These are phyloP conservation scores for Irpex sp. DNA, from an alignment of 1,284 basidiomycete species.

Conservation along the genomic window DNA sequence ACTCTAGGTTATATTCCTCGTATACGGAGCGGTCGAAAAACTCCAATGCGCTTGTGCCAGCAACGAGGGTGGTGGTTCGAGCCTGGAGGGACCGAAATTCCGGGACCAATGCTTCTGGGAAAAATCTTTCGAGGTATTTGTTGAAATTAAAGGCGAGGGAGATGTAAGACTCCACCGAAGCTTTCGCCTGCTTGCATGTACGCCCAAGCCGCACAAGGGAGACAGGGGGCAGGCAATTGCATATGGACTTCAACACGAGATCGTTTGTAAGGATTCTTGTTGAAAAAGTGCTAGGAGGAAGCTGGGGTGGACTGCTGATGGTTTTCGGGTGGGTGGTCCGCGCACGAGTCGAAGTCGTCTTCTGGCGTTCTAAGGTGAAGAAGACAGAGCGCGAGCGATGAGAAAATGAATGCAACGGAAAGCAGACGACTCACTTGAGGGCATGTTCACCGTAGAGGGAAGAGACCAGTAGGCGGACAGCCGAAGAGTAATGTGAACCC, in stretches of 20 bases:
- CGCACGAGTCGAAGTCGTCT: too few species aligned
- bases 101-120: conserved; percentile 19
- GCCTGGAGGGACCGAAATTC: conserved; percentile 42
- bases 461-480: too few species aligned
- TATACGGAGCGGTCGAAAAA: conserved; percentile 43
- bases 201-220: conserved; percentile 19
- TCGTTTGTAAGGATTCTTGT: conserved; percentile 24
- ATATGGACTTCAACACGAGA: conserved; percentile 26
- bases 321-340: too few species aligned
- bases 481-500: too few species aligned
- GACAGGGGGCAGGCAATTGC: conserved; percentile 16
- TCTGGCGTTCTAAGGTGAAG: too few species aligned
- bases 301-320: too few species aligned
- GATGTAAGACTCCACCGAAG: conserved; percentile 19
- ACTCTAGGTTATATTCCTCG: conserved; percentile 43
- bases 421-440: too few species aligned
- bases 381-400: too few species aligned
- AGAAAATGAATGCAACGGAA: too few species aligned
- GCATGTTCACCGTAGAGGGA: too few species aligned
- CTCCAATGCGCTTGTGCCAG: conserved; percentile 48
- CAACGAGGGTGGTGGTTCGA: conserved; percentile 39
- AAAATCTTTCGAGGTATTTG: conserved; percentile 23
- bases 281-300: conserved; percentile 9
- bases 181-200: conserved; percentile 17
- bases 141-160: conserved; percentile 23